These are phyloP conservation scores for Neospora caninum DNA, from an alignment of 169 alveolate species.

Conservation along the genomic window DNA sequence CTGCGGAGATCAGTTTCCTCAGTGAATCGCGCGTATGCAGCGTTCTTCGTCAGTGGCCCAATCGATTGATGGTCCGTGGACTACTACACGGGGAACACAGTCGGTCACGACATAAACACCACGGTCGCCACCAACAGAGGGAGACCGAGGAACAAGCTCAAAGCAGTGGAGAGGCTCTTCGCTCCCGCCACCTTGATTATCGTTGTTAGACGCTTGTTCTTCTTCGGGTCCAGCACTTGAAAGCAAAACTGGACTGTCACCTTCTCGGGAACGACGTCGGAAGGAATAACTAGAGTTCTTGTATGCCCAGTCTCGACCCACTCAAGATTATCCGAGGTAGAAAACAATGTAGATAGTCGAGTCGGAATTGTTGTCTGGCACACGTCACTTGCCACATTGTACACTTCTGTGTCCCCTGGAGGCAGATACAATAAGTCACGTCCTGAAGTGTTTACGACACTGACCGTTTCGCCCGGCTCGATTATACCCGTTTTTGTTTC, in stretches of 20 bases:
- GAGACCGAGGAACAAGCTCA: neutral
- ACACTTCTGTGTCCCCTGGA: neutral
- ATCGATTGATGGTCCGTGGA: no score
- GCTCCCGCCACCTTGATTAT: neutral
- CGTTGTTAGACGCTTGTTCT: neutral
- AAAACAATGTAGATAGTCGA: neutral
- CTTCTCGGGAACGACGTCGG: neutral
- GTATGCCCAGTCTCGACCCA: neutral
- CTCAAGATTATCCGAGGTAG: neutral
- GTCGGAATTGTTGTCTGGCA: neutral
- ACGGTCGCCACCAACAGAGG: neutral
- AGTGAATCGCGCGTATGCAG: no score
- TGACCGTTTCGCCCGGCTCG: neutral
- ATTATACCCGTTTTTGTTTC: neutral
- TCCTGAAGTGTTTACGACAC: neutral
- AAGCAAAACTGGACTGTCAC: neutral
- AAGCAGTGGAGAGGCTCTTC: neutral
- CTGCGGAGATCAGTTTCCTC: no score
- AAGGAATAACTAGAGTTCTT: neutral
- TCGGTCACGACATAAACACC: neutral
- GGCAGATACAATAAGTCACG: neutral
- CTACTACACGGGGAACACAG: no score
- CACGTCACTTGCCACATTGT: neutral
- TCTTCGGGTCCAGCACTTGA: neutral
- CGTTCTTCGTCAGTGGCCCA: no score